phyloP scores from a whole-genome alignment of 345 rosid species.

The Citrus australasica region DNA sequence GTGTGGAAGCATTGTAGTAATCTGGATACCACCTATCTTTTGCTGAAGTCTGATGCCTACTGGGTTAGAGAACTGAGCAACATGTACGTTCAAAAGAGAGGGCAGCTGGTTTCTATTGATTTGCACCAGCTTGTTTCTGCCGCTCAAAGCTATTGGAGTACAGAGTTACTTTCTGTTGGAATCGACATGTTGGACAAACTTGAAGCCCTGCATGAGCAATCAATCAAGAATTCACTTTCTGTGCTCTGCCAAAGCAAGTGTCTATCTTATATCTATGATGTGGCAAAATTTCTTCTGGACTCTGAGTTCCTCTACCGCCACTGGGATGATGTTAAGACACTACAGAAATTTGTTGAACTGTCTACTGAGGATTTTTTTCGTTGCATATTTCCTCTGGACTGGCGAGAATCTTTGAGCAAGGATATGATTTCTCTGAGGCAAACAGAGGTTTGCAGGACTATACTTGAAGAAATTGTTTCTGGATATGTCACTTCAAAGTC shows the following conservation, averaged over 20 bases:
- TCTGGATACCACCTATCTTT: constrained; percentile 13
- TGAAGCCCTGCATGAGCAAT: constrained; percentile 14
- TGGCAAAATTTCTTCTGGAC: constrained; percentile 30
- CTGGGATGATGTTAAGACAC: background rate
- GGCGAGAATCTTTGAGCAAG: constrained; percentile 24
- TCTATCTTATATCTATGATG: constrained; percentile 27
- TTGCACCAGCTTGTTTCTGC: constrained; percentile 24
- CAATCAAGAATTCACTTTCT: constrained; percentile 11
- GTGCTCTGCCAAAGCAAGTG: constrained; percentile 21
- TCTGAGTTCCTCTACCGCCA: constrained; percentile 2
- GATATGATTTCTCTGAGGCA: constrained; percentile 31
- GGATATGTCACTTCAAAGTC: background rate
- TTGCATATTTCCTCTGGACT: constrained; percentile 35
- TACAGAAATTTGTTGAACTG: constrained; percentile 8
- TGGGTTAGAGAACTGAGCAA: constrained; percentile 26
- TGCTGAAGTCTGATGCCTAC: constrained; percentile 28
- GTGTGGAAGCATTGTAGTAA: constrained; percentile 24
- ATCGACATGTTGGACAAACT: constrained; percentile 27
- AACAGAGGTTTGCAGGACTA: constrained; percentile 17
- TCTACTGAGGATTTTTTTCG: constrained; percentile 18
- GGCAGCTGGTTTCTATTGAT: constrained; percentile 15
- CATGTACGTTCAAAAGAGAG: background rate
- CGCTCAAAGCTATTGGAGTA: constrained; percentile 33
- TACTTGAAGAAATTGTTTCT: constrained; percentile 21
- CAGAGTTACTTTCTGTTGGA: constrained; percentile 38